These are phyloP conservation scores for Apium graveolens DNA, from an alignment of 129 eudicot genomes.

Conservation along the genomic window DNA sequence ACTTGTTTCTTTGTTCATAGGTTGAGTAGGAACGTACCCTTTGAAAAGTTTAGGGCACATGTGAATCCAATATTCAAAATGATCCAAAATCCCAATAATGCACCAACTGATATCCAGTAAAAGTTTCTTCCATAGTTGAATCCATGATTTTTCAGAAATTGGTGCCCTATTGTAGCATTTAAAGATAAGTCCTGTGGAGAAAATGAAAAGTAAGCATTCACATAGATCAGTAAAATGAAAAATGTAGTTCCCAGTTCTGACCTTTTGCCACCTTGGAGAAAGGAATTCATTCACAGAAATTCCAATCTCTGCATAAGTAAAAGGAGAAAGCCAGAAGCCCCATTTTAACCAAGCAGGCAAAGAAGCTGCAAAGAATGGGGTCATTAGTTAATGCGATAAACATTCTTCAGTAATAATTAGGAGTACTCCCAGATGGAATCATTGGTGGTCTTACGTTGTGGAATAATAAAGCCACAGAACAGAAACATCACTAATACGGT, in stretches of 20 bases:
- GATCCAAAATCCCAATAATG: slow-evolving; percentile 9
- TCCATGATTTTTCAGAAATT: slow-evolving; percentile 7
- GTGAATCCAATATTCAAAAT: slow-evolving; percentile 12
- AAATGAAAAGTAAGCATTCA: not conserved
- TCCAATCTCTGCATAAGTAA: slow-evolving; percentile 34
- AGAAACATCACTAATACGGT: slow-evolving; percentile 10
- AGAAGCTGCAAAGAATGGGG: slow-evolving; percentile 12
- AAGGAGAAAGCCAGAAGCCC: slow-evolving; percentile 43
- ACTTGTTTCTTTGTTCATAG: no score
- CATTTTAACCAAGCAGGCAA: slow-evolving; percentile 30
- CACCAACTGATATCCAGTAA: slow-evolving; percentile 14
- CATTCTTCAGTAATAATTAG: not conserved
- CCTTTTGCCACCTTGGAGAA: slow-evolving; percentile 19
- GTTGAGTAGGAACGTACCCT: slow-evolving; percentile 2
- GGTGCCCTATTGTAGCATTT: slow-evolving; percentile 12
- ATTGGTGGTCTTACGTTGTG: slow-evolving; percentile 13
- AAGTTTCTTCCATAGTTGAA: slow-evolving; percentile 5
- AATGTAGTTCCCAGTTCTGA: not conserved
- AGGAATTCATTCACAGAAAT: slow-evolving; percentile 31
- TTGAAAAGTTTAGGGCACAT: slow-evolving; percentile 4
- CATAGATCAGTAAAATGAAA: not conserved
- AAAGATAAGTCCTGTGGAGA: not conserved
- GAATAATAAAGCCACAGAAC: slow-evolving; percentile 15
- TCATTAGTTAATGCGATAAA: not conserved
- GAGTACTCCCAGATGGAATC: not conserved